phyloP scores from a whole-genome alignment of 202 grass and related monocot species.

The Digitaria exilis region DNA sequence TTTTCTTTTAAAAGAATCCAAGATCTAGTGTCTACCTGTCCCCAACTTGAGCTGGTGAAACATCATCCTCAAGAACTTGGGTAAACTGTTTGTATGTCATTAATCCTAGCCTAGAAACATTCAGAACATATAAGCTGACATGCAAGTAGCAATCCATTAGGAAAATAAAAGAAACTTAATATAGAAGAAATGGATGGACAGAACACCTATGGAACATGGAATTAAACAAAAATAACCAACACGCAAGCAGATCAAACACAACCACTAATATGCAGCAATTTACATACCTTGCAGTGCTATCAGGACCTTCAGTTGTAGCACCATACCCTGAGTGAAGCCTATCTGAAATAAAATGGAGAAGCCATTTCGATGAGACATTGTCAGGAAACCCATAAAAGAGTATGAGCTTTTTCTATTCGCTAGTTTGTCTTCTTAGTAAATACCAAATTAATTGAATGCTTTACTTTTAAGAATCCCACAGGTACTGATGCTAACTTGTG shows the following conservation, averaged over 20 bases:
- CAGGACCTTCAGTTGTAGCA: constrained; percentile 47
- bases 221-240: constrained; percentile 23
- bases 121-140: constrained; percentile 21
- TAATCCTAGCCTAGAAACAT: constrained; percentile 69
- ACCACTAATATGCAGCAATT: not conserved
- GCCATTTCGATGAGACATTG: not conserved
- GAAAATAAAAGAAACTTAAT: not conserved
- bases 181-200: not conserved
- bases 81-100: constrained; percentile 89
- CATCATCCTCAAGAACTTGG: constrained; percentile 85
- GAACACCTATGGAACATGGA: not conserved
- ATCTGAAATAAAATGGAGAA: constrained; percentile 50
- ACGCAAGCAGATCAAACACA: constrained; percentile 29
- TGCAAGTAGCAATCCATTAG: not conserved
- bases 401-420: not conserved
- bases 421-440: constrained; percentile 16
- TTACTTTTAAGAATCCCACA: not conserved
- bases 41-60: constrained; percentile 81
- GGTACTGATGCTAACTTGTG: not conserved
- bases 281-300: constrained; percentile 54
- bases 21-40: constrained; percentile 48
- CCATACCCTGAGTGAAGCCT: constrained; percentile 56
- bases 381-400: constrained; percentile 3
- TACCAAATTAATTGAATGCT: constrained; percentile 3
- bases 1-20: constrained; percentile 23